Evolutionary conservation across 2,329 filamentous ascomycete species (phyloP), one percentile per base, ranked within the genome.

Genomic region (Phialophora verrucosa): DNA sequence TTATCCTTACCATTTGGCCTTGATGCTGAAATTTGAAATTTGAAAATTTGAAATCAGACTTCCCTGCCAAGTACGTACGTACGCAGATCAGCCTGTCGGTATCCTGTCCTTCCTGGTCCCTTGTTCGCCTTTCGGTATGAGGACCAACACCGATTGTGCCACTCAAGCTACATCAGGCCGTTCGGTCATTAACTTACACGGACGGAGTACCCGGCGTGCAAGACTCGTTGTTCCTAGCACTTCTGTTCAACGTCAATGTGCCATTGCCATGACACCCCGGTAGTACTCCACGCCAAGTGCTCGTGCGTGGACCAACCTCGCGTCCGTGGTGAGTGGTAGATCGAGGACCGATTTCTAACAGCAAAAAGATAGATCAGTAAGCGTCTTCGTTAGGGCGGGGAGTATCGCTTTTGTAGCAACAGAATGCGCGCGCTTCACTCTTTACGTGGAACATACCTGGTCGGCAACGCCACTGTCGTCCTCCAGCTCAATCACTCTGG

Each of bases 271-370:
- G 49, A 90, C 82, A 64, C 85, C 84, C 65, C 83, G 83, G 76
- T 91, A 92, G 73, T 91, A 91, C 62, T 85, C 84, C 72, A 89
- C 82, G 70, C 90, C 89, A 71, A 92, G 81, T 67, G 91, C 87
- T 38, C 88, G 85, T 8, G 90, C 89, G 76, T 93, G 90, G 72
- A 85, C 83, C 66, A 92, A 79, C 72, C 90, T 85, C 47, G 87
- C 85, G 76, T 94, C 91, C 72, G 91, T 89, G 4, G 90, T 92
- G 60, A 94, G 73, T 42, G 79, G 79, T 11, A 81, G 74, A 44
- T 75, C 74, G 4, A 82, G 76, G 31, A 81, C 75, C 51, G 75
- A 73, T 10, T 78, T 77, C 29, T 78, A 72, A 64, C 78, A 74
- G 50, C 78, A 72, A 49, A 72, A 76, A 77, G 59, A 17, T 17